These are phyloP conservation scores for Suillus luteus DNA, from an alignment of 768 basidiomycete species.

Conservation along the genomic window DNA sequence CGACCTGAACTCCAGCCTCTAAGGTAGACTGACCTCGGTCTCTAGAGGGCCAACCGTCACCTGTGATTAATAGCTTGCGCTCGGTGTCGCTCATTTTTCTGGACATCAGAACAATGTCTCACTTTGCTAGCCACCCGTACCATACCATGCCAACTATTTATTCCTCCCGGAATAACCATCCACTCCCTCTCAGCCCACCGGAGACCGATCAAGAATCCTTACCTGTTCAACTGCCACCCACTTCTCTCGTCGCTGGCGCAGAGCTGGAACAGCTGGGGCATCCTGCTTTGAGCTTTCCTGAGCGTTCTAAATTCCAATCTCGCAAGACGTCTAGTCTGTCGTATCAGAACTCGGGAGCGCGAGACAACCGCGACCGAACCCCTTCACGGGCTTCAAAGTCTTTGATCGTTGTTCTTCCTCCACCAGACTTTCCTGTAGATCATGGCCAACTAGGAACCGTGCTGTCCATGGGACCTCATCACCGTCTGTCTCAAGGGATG, in stretches of 20 bases:
- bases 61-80: neutral
- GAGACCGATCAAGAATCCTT: conserved; percentile 35
- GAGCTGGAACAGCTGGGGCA: conserved; percentile 20
- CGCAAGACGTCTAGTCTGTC: conserved; percentile 52
- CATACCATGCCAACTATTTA: conserved; percentile 41
- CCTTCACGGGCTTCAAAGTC: conserved; percentile 45
- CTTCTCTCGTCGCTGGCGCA: conserved; percentile 1
- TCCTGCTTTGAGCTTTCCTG: conserved; percentile 9
- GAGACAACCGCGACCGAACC: conserved; percentile 46
- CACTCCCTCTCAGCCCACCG: conserved; percentile 41
- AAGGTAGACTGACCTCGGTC: conserved; percentile 3
- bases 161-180: conserved; percentile 32
- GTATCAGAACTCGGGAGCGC: conserved; percentile 52
- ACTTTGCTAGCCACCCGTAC: conserved; percentile 42
- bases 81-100: conserved; percentile 1
- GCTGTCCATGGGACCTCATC: conserved; percentile 55
- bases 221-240: conserved; percentile 2
- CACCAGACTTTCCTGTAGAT: conserved; percentile 55
- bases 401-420: conserved; percentile 70
- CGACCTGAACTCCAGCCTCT: neutral
- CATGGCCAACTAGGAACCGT: conserved; percentile 62
- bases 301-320: conserved; percentile 30
- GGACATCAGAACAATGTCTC: conserved; percentile 39
- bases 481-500: conserved; percentile 66
- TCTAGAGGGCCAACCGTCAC: neutral